Conservation (phyloP, 805 yeast species). For the Metschnikowia sp. region DNA sequence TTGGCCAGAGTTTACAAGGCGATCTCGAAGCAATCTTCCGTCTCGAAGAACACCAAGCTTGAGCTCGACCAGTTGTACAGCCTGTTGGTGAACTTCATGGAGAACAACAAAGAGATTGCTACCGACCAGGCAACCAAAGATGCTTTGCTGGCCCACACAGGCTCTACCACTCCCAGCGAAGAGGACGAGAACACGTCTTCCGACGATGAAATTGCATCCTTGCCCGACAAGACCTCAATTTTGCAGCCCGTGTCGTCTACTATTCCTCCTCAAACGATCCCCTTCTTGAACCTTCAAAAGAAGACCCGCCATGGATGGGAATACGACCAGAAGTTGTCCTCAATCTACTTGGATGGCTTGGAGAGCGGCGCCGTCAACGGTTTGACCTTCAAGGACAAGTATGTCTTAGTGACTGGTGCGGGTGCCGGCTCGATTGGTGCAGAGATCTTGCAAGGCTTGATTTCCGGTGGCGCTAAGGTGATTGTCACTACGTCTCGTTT, state of each 20-base stretch:
- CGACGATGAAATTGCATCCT: conserved; percentile 82
- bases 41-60: conserved; percentile 56
- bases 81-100: conserved; percentile 66
- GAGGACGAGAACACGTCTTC: conserved; percentile 34
- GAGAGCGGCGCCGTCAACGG: conserved; percentile 95
- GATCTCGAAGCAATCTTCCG: conserved; percentile 67
- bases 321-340: conserved; percentile 75
- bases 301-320: conserved; percentile 77
- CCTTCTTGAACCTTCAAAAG: conserved; percentile 89
- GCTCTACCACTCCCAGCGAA: conserved; percentile 42
- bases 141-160: conserved; percentile 40
- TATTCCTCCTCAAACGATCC: conserved; percentile 80
- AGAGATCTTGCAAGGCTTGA: conserved; percentile 88
- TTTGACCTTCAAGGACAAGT: conserved; percentile 81
- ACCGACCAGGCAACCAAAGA: conserved; percentile 59
- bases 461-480: conserved; percentile 97
- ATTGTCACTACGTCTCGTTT: conserved; percentile 94
- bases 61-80: conserved; percentile 72
- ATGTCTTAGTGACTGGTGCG: conserved; percentile 94
- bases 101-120: conserved; percentile 66
- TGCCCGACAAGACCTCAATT: conserved; percentile 67
- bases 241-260: conserved; percentile 70
- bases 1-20: conserved; percentile 79
- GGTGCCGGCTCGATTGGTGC: conserved; percentile 99
- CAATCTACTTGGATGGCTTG: conserved; percentile 80